These are phyloP conservation scores for Tolypocladium paradoxum DNA, from an alignment of 2,329 filamentous ascomycete species.

Conservation along the genomic window DNA sequence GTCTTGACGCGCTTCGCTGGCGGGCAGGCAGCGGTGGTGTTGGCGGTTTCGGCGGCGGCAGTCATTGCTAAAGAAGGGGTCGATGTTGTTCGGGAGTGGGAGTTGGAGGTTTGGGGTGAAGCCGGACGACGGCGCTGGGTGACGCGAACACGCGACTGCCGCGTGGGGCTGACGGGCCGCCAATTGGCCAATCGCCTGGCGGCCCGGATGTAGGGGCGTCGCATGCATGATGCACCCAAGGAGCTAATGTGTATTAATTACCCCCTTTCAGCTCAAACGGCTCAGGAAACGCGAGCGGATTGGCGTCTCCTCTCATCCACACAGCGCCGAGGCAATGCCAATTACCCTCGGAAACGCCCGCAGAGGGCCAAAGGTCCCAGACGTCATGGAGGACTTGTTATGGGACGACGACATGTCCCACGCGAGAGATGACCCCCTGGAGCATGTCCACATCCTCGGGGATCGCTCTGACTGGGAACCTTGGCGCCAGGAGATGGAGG, in stretches of 20 bases:
- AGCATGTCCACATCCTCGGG: constrained; percentile 2
- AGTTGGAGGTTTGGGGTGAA: neutral
- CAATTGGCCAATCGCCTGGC: neutral
- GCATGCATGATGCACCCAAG: no score
- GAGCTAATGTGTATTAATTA: no score
- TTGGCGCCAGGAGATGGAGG: constrained; percentile 4
- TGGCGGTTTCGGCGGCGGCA: constrained; percentile 35
- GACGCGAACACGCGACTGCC: neutral
- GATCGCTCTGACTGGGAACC: constrained; percentile 4
- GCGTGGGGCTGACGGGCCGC: neutral
- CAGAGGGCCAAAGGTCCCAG: neutral
- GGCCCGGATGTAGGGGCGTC: no score
- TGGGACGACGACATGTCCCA: neutral
- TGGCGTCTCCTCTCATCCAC: no score
- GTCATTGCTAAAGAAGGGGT: constrained; percentile 8
- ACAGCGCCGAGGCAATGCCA: no score
- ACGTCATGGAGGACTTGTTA: neutral
- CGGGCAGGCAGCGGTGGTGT: constrained; percentile 46
- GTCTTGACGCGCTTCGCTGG: constrained; percentile 73
- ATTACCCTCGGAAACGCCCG: neutral
- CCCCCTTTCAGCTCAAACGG: no score
- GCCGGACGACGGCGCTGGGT: neutral
- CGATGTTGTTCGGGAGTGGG: neutral
- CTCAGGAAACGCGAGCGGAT: no score
- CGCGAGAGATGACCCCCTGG: neutral